A percentile compares a stretch with the other conserved stretches of the same genome.
Evolutionary conservation across 371 early-diverging fungal genomes (phyloP).

Genomic region (Entomophthora muscae): DNA sequence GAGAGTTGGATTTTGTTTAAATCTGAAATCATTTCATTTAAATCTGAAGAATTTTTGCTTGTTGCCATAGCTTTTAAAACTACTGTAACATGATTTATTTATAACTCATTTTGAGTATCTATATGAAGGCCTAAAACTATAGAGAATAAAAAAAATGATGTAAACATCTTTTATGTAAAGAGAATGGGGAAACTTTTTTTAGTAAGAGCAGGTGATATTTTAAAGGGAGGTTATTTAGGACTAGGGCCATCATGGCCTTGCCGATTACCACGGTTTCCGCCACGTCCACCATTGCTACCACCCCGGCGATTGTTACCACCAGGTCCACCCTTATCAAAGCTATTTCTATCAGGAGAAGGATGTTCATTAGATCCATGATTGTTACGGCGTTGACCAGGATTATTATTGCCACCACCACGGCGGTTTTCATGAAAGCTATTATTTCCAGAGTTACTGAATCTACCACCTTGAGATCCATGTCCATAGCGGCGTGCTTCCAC

Average conservation of each 20-base stretch:
- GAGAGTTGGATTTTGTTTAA: too few relatives aligned
- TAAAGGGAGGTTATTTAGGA: neutral
- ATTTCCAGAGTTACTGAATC: neutral
- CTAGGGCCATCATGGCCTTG: neutral
- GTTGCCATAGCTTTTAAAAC: too few relatives aligned
- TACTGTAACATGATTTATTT: too few relatives aligned
- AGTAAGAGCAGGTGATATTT: neutral
- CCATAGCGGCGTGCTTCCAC: neutral
- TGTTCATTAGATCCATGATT: neutral
- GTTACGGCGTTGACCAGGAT: neutral
- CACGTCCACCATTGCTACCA: neutral
- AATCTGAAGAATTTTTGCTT: too few relatives aligned
- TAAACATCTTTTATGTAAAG: too few relatives aligned
- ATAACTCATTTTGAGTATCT: too few relatives aligned
- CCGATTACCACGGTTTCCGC: neutral
- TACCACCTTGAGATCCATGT: neutral
- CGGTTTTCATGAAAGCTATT: neutral
- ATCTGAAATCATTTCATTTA: too few relatives aligned
- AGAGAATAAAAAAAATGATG: too few relatives aligned
- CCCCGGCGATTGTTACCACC: neutral
- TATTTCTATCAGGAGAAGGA: neutral
- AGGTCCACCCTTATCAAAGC: neutral
- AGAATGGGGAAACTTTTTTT: neutral
- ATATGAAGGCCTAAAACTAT: too few relatives aligned
- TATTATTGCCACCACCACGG: neutral